A percentile compares a stretch with the other conserved stretches of the same genome.
Evolutionary conservation across 2,329 filamentous ascomycete species (phyloP).

Genomic region (Tolypocladium album): DNA sequence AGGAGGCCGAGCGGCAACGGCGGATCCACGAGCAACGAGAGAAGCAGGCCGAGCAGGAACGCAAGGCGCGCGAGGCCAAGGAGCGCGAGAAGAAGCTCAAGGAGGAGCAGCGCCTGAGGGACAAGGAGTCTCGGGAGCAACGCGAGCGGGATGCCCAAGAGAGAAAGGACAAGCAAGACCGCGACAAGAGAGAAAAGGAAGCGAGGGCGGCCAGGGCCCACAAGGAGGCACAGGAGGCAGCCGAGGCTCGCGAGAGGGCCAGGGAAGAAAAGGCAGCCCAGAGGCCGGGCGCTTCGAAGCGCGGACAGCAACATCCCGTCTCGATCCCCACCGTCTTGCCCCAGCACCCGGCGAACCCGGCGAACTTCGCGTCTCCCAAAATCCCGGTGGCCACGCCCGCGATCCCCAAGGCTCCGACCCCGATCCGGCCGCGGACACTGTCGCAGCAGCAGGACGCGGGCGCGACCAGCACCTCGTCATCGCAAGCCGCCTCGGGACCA

Average conservation of each 20-base stretch:
- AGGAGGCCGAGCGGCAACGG: slow-evolving; percentile 75
- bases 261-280: slow-evolving; percentile 46
- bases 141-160: slow-evolving; percentile 59
- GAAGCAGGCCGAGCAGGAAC: slow-evolving; percentile 73
- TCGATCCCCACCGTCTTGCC: slow-evolving; percentile 40
- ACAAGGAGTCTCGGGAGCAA: slow-evolving; percentile 66
- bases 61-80: slow-evolving; percentile 54
- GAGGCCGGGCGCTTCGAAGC: slow-evolving; percentile 20
- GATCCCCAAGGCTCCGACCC: slow-evolving; percentile 72
- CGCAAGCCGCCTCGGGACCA: slow-evolving; percentile 45
- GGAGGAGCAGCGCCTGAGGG: slow-evolving; percentile 70
- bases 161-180: slow-evolving; percentile 48
- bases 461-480: slow-evolving; percentile 57
- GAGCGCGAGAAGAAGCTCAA: slow-evolving; percentile 74
- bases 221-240: slow-evolving; percentile 41
- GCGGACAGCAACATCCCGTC: slow-evolving; percentile 24
- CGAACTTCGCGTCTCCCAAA: slow-evolving; percentile 65
- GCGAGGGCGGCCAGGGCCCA: slow-evolving; percentile 46
- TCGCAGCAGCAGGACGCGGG: slow-evolving; percentile 75
- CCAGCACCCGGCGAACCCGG: slow-evolving; percentile 46
- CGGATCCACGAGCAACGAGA: slow-evolving; percentile 77
- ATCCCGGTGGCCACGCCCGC: slow-evolving; percentile 69
- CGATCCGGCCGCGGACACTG: slow-evolving; percentile 62
- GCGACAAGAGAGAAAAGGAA: slow-evolving; percentile 52
- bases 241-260: slow-evolving; percentile 49